Evolutionary conservation across 2,329 filamentous ascomycete species (phyloP), one percentile per base, ranked within the genome.

Genomic region (Aquanectria penicillioides): DNA sequence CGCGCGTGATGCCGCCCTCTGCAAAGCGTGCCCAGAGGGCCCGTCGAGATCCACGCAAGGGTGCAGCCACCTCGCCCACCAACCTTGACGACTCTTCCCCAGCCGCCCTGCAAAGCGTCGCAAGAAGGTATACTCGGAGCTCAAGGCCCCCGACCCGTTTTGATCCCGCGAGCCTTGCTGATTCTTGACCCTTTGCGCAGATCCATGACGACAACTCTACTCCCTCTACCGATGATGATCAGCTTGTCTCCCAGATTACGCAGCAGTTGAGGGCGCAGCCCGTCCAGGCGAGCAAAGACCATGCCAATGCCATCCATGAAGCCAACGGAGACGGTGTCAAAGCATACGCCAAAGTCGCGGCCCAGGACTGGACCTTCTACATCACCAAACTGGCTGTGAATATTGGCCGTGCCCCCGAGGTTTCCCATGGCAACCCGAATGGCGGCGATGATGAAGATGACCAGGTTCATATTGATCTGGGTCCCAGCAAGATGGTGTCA

Each of bases 281-380:
- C 3, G 85, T 88, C 1, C 83, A 89, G 65, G 87, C 86, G 34
- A 84, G 82, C 72, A 82, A 81, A 63, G 86, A 89, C 53, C 84
- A 89, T 66, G 79, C 86, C 53, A 90, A 91, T 72, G 77, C 82
- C 38, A 85, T 87, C 52, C 87, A 90, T 71, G 85, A 88, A 68
- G 80, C 81, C 52, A 84, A 86, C 61, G 81, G 81, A 34, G 83
- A 87, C 34, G 86, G 86, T 17, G 87, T 90, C 61, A 83, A 87
- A 69, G 92, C 92, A 29, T 95, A 92, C 74, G 92, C 91, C 54
- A 94, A 94, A 78, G 89, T 95, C 60, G 88, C 91, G 17, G 92
- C 90, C 13, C 86, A 88, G 64, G 89, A 92, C 72, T 95, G 92
- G 92, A 93, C 91, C 9, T 95, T 90, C 75, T 94, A 93, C 72